Conservation (phyloP, 73 alveolate species). For the Paraurostyla sp. region DNA sequence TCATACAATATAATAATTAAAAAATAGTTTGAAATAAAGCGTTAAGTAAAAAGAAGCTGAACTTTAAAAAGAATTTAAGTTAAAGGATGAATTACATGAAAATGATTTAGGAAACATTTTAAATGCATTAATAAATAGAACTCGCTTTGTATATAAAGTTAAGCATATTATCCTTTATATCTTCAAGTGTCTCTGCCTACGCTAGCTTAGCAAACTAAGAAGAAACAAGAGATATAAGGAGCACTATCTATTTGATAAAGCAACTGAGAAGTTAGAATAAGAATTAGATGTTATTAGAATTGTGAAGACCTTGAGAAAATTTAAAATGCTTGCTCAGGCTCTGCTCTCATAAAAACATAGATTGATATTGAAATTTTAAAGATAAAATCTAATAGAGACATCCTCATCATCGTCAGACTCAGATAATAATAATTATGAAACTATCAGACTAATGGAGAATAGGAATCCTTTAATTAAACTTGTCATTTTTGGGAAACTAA, state of each 20-base stretch:
- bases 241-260: not conserved
- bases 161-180: too few relatives aligned
- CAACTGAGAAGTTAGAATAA: not conserved
- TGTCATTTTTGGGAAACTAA: not conserved
- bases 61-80: too few relatives aligned
- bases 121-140: too few relatives aligned
- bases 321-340: not conserved
- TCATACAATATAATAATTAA: too few relatives aligned
- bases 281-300: slow-evolving; percentile 1
- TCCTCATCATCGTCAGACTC: slow-evolving; percentile 18
- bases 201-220: too few relatives aligned
- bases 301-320: not conserved
- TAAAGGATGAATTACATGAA: too few relatives aligned
- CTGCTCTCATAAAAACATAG: slow-evolving; percentile 7
- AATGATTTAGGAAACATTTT: too few relatives aligned
- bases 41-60: too few relatives aligned
- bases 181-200: too few relatives aligned
- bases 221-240: too few relatives aligned
- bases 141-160: too few relatives aligned
- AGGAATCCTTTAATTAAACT: not conserved
- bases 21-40: too few relatives aligned
- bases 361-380: not conserved
- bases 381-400: slow-evolving; percentile 1
- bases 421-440: not conserved
- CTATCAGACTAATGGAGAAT: not conserved